A percentile compares a stretch with the other conserved stretches of the same genome.
phyloP scores from a whole-genome alignment of 2,329 filamentous ascomycete genomes.

The Cercospora berteroae region DNA sequence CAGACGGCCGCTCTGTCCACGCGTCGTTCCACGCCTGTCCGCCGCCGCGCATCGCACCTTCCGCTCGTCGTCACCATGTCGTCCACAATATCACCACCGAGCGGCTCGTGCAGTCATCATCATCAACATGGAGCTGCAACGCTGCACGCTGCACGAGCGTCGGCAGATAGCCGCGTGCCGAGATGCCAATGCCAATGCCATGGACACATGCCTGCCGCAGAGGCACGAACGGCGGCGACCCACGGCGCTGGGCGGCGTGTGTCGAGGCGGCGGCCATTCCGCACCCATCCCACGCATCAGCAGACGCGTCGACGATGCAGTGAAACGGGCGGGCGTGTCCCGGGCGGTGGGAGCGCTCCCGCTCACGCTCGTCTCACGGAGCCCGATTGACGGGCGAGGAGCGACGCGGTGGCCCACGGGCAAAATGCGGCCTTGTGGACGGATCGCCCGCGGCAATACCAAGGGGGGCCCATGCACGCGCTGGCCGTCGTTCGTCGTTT shows the following conservation, averaged over 20 bases:
- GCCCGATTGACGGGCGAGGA: neutral
- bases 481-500: neutral
- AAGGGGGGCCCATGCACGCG: neutral
- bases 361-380: neutral
- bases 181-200: neutral
- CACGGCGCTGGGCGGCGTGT: neutral
- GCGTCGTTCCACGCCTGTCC: neutral
- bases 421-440: neutral
- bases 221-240: neutral
- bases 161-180: neutral
- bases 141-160: neutral
- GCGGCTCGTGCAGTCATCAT: neutral
- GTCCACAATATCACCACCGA: neutral
- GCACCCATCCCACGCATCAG: neutral
- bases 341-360: neutral
- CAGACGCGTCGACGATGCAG: neutral
- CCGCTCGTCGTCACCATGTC: neutral
- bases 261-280: neutral
- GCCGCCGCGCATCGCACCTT: neutral
- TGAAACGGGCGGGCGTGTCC: neutral
- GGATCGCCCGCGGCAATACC: constrained; percentile 4
- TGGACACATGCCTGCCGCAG: neutral
- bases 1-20: neutral
- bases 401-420: neutral
- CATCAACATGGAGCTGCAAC: neutral